These are phyloP conservation scores for Aspergillus heteromorphus DNA, from an alignment of 495 filamentous ascomycete genomes.

Conservation along the genomic window DNA sequence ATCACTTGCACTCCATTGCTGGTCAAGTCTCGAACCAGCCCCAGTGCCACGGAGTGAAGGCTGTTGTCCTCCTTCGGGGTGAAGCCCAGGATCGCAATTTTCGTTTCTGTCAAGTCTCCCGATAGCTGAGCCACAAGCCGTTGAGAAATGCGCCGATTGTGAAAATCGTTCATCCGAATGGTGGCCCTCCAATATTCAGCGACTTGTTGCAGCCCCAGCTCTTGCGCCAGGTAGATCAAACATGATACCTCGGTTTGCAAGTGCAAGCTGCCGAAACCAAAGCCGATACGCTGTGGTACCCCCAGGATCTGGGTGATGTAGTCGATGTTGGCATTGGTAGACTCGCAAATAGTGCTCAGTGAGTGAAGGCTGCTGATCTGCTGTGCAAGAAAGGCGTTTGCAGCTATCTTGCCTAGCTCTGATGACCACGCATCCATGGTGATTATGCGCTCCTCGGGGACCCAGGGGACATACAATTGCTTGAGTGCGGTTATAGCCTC, in stretches of 20 bases:
- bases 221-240: constrained; percentile 63
- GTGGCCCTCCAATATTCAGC: constrained; percentile 68
- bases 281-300: constrained; percentile 58
- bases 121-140: constrained; percentile 57
- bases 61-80: constrained; percentile 72
- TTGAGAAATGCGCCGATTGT: constrained; percentile 55
- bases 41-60: constrained; percentile 60
- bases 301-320: constrained; percentile 61
- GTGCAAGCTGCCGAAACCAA: constrained; percentile 64
- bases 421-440: constrained; percentile 72
- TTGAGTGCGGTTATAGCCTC: constrained; percentile 55
- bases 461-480: constrained; percentile 63
- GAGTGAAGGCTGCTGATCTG: constrained; percentile 72
- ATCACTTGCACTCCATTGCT: constrained; percentile 52
- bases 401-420: constrained; percentile 68
- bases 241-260: constrained; percentile 72
- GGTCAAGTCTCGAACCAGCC: constrained; percentile 56
- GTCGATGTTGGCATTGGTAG: constrained; percentile 62
- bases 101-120: constrained; percentile 60
- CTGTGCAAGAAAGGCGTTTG: constrained; percentile 73
- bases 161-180: constrained; percentile 57
- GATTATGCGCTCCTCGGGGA: constrained; percentile 57
- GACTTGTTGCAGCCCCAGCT: constrained; percentile 60
- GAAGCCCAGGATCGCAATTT: constrained; percentile 63
- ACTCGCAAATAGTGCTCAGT: constrained; percentile 66